phyloP scores from a whole-genome alignment of 2,329 filamentous ascomycete species.

The Venturia carpophila region DNA sequence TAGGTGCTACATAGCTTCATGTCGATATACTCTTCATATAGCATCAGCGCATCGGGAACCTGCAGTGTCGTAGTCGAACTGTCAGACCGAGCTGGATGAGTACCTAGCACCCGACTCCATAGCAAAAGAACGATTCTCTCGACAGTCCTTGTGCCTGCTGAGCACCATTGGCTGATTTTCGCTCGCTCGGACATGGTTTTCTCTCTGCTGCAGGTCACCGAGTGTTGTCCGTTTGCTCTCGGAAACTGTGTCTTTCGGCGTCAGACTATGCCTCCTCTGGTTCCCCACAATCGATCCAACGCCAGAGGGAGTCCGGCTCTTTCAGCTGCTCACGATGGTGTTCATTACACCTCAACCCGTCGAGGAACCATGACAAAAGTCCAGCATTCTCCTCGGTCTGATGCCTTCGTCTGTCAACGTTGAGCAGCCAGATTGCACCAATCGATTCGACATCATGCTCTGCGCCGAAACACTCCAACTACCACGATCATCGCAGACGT shows the following conservation, averaged over 20 bases:
- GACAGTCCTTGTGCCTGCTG: slow-evolving; percentile 14
- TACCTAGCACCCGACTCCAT: slow-evolving; percentile 66
- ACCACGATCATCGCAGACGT: neutral
- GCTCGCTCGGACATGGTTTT: slow-evolving; percentile 7
- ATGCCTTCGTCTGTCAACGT: neutral
- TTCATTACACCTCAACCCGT: neutral
- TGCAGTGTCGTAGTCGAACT: slow-evolving; percentile 27
- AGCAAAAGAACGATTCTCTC: slow-evolving; percentile 48
- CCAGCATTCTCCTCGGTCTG: neutral
- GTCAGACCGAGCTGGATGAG: slow-evolving; percentile 37
- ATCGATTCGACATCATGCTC: neutral
- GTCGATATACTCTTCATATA: slow-evolving; percentile 62
- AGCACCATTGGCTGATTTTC: neutral
- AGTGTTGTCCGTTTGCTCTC: slow-evolving; percentile 3
- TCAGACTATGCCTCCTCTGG: neutral
- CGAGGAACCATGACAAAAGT: neutral
- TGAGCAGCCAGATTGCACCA: neutral
- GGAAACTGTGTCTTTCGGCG: slow-evolving; percentile 11
- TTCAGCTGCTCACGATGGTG: neutral
- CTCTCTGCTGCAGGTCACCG: slow-evolving; percentile 11
- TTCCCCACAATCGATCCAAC: neutral
- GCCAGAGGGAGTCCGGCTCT: neutral
- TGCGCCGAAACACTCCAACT: neutral
- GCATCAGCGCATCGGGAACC: slow-evolving; percentile 37
- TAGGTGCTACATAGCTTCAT: slow-evolving; percentile 52